Evolutionary conservation across 345 rosid genomes (phyloP).

Genomic region (Isatis tinctoria): DNA sequence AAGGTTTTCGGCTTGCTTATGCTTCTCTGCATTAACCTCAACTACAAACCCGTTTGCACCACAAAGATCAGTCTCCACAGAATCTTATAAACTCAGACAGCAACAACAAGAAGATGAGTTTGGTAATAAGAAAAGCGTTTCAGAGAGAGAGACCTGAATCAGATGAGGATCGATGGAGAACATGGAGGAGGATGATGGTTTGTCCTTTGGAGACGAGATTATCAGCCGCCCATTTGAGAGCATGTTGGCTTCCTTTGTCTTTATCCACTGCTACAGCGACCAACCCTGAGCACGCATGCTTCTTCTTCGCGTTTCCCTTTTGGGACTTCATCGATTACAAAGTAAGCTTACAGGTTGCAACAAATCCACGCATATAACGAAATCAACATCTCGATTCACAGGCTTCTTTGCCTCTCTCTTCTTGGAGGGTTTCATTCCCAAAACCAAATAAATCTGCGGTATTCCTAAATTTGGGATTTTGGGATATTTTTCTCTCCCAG

Average conservation of each 20-base stretch:
- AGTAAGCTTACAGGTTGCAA: background rate
- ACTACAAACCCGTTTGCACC: conserved; percentile 9
- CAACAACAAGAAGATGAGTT: background rate
- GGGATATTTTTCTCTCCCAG: background rate
- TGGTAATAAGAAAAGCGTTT: background rate
- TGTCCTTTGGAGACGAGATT: conserved; percentile 65
- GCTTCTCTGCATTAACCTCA: conserved; percentile 25
- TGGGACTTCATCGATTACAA: conserved; percentile 25
- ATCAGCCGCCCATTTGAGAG: conserved; percentile 80
- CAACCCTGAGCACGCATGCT: conserved; percentile 37
- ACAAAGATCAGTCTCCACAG: background rate
- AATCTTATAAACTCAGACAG: background rate
- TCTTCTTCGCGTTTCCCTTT: conserved; percentile 41
- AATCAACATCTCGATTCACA: background rate
- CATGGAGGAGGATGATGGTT: conserved; percentile 70
- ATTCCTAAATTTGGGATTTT: background rate
- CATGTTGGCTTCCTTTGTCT: conserved; percentile 78
- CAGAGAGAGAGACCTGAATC: conserved; percentile 18
- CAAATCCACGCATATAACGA: background rate
- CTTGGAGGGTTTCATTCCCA: conserved; percentile 11
- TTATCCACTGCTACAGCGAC: conserved; percentile 77
- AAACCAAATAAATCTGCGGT: background rate
- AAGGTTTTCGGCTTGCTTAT: conserved; percentile 51
- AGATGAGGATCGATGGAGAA: conserved; percentile 33
- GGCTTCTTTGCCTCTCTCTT: conserved; percentile 10